Conservation (phyloP, 2,329 filamentous ascomycete genomes). For the Ceratocystis papillata region DNA sequence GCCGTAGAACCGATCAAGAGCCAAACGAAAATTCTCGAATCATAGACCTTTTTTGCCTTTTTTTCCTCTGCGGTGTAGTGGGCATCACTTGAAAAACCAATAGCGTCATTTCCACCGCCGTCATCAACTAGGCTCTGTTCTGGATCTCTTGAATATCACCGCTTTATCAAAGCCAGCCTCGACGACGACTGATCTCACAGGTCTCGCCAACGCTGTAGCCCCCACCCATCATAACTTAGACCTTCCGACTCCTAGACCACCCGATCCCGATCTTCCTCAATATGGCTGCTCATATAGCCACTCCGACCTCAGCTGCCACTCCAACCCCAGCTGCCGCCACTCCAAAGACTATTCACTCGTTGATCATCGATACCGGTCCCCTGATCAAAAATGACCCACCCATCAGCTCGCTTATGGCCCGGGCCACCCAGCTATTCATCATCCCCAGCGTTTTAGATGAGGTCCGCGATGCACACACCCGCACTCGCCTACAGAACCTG, state of each 20-base stretch:
- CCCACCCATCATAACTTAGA: too few relatives aligned
- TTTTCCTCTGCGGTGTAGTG: background rate
- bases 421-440: constrained; percentile 68
- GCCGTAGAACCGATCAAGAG: too few relatives aligned
- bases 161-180: background rate
- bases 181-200: too few relatives aligned
- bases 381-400: constrained; percentile 88
- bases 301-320: constrained; percentile 23
- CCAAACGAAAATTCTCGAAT: background rate
- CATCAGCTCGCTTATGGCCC: constrained; percentile 67
- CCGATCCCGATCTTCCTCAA: background rate
- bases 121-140: background rate
- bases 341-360: constrained; percentile 62
- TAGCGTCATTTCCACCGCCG: background rate
- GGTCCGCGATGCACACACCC: constrained; percentile 74
- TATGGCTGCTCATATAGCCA: constrained; percentile 1
- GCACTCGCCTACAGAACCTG: constrained; percentile 69
- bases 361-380: constrained; percentile 83
- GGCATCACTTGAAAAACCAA: background rate
- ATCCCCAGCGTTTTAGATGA: constrained; percentile 78
- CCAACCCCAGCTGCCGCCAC: constrained; percentile 32
- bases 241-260: background rate
- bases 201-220: too few relatives aligned
- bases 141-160: background rate
- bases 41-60: background rate